A percentile compares a stretch with the other conserved stretches of the same genome.
Conservation (phyloP, 495 filamentous ascomycete species). For the Pseudevernia furfuracea region DNA sequence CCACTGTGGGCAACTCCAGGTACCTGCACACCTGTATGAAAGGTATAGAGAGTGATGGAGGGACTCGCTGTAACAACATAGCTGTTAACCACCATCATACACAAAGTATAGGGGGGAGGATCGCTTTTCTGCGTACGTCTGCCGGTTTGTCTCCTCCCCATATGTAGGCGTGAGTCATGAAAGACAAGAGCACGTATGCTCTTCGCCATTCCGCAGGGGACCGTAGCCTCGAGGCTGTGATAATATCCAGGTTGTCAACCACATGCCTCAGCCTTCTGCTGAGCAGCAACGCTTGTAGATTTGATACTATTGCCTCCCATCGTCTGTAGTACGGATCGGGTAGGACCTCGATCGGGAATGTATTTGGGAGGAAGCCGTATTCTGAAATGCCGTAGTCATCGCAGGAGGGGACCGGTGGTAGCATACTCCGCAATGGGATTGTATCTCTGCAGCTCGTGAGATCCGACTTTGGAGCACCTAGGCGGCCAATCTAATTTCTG, state of each 20-base stretch:
- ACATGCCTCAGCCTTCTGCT: slow-evolving; percentile 70
- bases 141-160: slow-evolving; percentile 83
- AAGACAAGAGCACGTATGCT: slow-evolving; percentile 79
- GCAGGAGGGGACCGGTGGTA: slow-evolving; percentile 69
- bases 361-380: slow-evolving; percentile 80
- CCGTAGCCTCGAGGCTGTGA: slow-evolving; percentile 71
- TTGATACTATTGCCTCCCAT: slow-evolving; percentile 79
- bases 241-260: slow-evolving; percentile 69
- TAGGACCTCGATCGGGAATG: slow-evolving; percentile 69
- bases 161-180: slow-evolving; percentile 87
- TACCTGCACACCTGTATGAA: slow-evolving; percentile 68
- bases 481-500: background rate
- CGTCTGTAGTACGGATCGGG: slow-evolving; percentile 85
- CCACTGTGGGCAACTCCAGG: slow-evolving; percentile 85
- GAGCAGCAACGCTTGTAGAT: slow-evolving; percentile 79
- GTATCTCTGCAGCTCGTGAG: background rate
- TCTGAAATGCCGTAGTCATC: slow-evolving; percentile 84
- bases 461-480: background rate
- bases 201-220: slow-evolving; percentile 84
- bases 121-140: slow-evolving; percentile 46
- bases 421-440: slow-evolving; percentile 45
- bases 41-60: slow-evolving; percentile 75
- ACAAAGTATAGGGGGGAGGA: background rate
- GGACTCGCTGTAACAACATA: slow-evolving; percentile 54
- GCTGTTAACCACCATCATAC: background rate